Conservation (phyloP, 257 asterid genomes). For the Ilex asprella region DNA sequence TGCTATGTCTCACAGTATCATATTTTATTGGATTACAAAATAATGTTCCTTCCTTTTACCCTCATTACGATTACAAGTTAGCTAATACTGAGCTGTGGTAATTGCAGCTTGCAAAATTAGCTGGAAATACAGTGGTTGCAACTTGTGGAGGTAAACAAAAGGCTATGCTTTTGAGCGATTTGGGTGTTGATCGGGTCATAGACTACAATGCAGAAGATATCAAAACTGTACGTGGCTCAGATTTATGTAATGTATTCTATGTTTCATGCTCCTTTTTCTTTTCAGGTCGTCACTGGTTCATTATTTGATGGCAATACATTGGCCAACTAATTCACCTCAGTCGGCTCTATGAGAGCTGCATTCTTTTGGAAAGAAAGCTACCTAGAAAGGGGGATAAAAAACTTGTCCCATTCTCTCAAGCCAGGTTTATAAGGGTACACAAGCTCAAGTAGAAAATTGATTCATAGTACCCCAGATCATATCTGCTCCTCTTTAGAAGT, state of each 20-base stretch:
- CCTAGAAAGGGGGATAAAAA: no score
- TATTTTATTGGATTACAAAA: not conserved
- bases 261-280: conserved; percentile 2
- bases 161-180: conserved; percentile 74
- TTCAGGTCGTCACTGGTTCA: not conserved
- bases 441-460: no score
- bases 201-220: conserved; percentile 77
- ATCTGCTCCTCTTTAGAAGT: no score
- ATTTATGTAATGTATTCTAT: not conserved
- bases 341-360: not conserved
- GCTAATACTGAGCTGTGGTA: conserved; percentile 18
- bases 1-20: not conserved
- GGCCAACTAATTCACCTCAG: not conserved
- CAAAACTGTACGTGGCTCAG: conserved; percentile 50
- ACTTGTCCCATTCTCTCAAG: no score
- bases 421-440: no score
- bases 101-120: conserved; percentile 84
- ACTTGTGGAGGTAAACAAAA: conserved; percentile 93
- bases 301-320: not conserved
- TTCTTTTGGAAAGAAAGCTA: not conserved
- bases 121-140: conserved; percentile 86
- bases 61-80: conserved; percentile 3
- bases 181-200: conserved; percentile 89
- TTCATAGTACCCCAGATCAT: no score
- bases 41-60: conserved; percentile 1